These are phyloP conservation scores for Zasmidium citrigriseum DNA, from an alignment of 2,329 filamentous ascomycete genomes.

Conservation along the genomic window DNA sequence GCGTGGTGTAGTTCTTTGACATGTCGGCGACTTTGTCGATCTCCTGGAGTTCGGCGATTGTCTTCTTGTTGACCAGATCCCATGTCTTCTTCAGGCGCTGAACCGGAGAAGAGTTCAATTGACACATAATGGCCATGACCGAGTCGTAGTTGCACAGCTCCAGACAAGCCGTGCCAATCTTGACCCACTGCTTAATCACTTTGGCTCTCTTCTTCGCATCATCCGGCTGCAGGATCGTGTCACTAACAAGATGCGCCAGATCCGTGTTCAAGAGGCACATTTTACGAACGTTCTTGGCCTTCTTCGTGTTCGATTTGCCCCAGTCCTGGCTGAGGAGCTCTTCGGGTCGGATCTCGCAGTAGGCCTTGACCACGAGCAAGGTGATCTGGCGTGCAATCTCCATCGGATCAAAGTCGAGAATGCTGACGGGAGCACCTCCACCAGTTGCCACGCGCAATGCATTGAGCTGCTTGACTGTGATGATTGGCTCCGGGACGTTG, in stretches of 20 bases:
- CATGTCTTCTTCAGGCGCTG: conserved; percentile 85
- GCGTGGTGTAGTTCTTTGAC: conserved; percentile 83
- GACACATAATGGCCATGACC: conserved; percentile 95
- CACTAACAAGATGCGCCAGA: conserved; percentile 86
- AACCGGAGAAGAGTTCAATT: conserved; percentile 88
- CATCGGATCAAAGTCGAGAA: conserved; percentile 87
- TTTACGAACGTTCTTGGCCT: conserved; percentile 85
- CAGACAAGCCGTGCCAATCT: conserved; percentile 82
- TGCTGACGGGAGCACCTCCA: conserved; percentile 68
- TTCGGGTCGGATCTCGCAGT: conserved; percentile 87
- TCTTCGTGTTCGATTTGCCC: conserved; percentile 81
- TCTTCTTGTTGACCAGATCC: conserved; percentile 83
- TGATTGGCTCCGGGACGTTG: conserved; percentile 62
- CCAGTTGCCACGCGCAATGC: conserved; percentile 73
- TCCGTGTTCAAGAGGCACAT: conserved; percentile 94
- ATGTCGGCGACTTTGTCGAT: conserved; percentile 86
- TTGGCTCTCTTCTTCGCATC: conserved; percentile 89
- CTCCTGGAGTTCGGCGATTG: conserved; percentile 74
- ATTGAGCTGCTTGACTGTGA: conserved; percentile 76
- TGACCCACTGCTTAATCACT: conserved; percentile 97
- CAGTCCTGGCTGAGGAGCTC: conserved; percentile 90
- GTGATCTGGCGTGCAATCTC: conserved; percentile 92
- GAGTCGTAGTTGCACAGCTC: conserved; percentile 95
- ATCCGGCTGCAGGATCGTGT: conserved; percentile 84
- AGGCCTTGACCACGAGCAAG: conserved; percentile 85